Evolutionary conservation across 23 red algal species (phyloP).

Genomic region (Agarophyton chilense): DNA sequence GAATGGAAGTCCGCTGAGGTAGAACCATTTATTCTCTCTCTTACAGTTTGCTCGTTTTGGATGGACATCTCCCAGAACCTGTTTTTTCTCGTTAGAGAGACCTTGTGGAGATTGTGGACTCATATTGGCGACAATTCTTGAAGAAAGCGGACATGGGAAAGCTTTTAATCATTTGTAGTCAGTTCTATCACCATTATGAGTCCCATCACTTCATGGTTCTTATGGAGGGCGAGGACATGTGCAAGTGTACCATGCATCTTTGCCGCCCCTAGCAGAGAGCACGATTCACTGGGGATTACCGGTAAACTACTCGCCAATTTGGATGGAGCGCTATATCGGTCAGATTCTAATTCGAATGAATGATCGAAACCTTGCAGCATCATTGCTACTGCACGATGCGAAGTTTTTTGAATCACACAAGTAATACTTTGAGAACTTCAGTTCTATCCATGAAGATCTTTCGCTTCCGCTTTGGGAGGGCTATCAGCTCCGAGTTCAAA

Average conservation of each 20-base stretch:
- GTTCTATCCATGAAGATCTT: not conserved
- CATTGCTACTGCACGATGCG: not conserved
- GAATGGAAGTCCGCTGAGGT: constrained; percentile 14
- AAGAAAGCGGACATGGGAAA: not conserved
- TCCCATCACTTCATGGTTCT: not conserved
- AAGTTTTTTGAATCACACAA: not conserved
- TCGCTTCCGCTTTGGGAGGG: not conserved
- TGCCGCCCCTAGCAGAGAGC: not conserved
- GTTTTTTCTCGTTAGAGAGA: not conserved
- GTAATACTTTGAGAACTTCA: not conserved
- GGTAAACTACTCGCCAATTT: not conserved
- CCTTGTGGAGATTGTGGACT: constrained; percentile 9
- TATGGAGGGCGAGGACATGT: not conserved
- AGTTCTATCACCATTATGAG: constrained; percentile 1
- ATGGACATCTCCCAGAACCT: not conserved
- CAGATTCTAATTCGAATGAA: not conserved
- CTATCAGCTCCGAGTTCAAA: not conserved
- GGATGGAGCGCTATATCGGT: constrained; percentile 30
- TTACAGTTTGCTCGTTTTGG: constrained; percentile 6
- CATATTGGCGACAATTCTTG: not conserved
- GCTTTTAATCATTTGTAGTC: not conserved
- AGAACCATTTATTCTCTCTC: not conserved
- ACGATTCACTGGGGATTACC: not conserved
- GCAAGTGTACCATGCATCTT: not conserved
- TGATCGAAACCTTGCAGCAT: not conserved